phyloP scores from a whole-genome alignment of 228 moss, liverwort and hornwort species.

The Sphagnum fallax region DNA sequence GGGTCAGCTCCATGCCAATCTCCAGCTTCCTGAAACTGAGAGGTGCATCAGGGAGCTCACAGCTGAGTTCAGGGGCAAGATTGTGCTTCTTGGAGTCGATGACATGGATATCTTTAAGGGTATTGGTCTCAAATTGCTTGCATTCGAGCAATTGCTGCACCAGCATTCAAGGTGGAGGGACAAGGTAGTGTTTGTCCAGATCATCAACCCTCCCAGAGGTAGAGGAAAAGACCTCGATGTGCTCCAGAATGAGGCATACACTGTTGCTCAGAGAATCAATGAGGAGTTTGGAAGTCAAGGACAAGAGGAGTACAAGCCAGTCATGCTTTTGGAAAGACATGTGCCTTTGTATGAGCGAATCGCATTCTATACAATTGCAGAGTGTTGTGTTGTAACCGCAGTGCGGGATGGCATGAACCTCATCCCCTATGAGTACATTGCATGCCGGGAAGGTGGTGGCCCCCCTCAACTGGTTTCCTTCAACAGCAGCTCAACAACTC shows the following conservation, averaged over 20 bases:
- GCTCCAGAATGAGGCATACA: conserved; percentile 51
- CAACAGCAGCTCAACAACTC: conserved; percentile 11
- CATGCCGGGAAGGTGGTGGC: conserved; percentile 32
- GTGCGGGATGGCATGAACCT: conserved; percentile 57
- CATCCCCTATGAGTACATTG: conserved; percentile 53
- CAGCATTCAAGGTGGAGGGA: conserved; percentile 37
- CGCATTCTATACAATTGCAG: conserved; percentile 49
- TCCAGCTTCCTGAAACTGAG: conserved; percentile 36
- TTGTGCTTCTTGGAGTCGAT: conserved; percentile 46
- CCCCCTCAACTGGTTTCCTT: conserved; percentile 33
- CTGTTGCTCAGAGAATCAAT: conserved; percentile 38
- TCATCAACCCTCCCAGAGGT: conserved; percentile 49
- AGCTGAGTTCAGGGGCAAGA: conserved; percentile 26
- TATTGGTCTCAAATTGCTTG: conserved; percentile 44
- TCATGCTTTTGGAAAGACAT: conserved; percentile 32
- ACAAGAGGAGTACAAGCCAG: conserved; percentile 28
- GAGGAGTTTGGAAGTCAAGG: conserved; percentile 39
- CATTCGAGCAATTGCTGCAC: conserved; percentile 42
- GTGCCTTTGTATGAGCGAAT: conserved; percentile 45
- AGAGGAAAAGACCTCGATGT: conserved; percentile 44
- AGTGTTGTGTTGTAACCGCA: conserved; percentile 56
- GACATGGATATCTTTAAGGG: conserved; percentile 63
- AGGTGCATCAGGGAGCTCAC: conserved; percentile 41
- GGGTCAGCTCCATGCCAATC: conserved; percentile 44
- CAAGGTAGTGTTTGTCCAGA: conserved; percentile 44